phyloP scores from a whole-genome alignment of 768 basidiomycete genomes.

The Mycena amicta region DNA sequence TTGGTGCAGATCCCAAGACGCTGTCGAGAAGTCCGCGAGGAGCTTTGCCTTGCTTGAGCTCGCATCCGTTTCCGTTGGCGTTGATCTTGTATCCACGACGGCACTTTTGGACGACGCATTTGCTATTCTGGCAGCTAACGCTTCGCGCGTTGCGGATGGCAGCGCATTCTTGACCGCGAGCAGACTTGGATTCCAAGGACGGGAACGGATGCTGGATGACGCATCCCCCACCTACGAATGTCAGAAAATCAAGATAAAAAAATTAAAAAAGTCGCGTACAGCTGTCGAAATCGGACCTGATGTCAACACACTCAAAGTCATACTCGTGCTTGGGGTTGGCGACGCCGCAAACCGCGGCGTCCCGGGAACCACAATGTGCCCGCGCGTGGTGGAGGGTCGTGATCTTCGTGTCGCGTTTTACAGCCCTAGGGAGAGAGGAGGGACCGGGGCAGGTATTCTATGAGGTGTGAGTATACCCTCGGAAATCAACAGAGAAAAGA shows the following conservation, averaged over 20 bases:
- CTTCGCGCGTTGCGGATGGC: slow-evolving; percentile 4
- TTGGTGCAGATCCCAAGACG: not conserved
- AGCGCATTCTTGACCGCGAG: slow-evolving; percentile 8
- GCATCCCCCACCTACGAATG: slow-evolving; percentile 18
- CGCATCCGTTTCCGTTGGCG: not conserved
- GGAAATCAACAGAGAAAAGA: not conserved
- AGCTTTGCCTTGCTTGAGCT: not conserved
- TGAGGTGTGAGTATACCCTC: not conserved
- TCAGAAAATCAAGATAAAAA: not conserved
- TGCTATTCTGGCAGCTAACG: slow-evolving; percentile 11
- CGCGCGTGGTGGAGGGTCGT: slow-evolving; percentile 5
- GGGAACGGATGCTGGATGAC: slow-evolving; percentile 6
- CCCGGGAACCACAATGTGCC: not conserved
- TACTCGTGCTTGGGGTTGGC: not conserved
- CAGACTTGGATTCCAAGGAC: not conserved
- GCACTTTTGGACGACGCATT: slow-evolving; percentile 14
- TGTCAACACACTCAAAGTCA: slow-evolving; percentile 16
- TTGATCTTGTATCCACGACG: not conserved
- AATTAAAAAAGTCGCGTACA: not conserved
- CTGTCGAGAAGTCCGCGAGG: not conserved
- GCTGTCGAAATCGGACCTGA: slow-evolving; percentile 4
- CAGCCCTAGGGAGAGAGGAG: slow-evolving; percentile 11
- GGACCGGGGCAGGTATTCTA: slow-evolving; percentile 2
- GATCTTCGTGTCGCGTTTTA: slow-evolving; percentile 11
- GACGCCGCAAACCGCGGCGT: slow-evolving; percentile 11